Evolutionary conservation across 176 grass and related monocot species (phyloP).

Genomic region (Olyra latifolia): DNA sequence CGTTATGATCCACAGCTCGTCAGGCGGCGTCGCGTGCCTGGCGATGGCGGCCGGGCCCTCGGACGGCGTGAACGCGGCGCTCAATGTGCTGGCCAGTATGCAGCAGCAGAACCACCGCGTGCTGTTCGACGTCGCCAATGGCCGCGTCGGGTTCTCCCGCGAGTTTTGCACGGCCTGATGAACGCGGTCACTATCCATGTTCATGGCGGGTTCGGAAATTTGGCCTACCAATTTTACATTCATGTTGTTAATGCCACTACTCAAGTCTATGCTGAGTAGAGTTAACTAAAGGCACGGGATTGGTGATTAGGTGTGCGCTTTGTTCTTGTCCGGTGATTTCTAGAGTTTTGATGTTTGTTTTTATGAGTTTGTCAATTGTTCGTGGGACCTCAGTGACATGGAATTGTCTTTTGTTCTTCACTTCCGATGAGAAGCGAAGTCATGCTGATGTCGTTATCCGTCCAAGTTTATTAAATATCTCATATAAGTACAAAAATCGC

Average conservation of each 20-base stretch:
- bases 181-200: background rate
- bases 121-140: slow-evolving; percentile 66
- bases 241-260: background rate
- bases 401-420: background rate
- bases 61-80: slow-evolving; percentile 52
- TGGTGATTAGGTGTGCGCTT: background rate
- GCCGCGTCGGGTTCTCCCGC: slow-evolving; percentile 66
- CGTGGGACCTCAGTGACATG: background rate
- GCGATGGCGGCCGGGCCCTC: slow-evolving; percentile 64
- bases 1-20: slow-evolving; percentile 71
- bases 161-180: slow-evolving; percentile 52
- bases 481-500: too few relatives aligned
- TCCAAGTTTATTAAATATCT: too few relatives aligned
- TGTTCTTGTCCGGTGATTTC: background rate
- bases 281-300: background rate
- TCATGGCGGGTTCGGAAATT: background rate
- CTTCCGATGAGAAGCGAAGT: background rate
- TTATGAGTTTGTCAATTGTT: background rate
- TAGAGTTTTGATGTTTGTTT: background rate
- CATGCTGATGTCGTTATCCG: too few relatives aligned
- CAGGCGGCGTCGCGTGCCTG: slow-evolving; percentile 57
- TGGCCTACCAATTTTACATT: too few relatives aligned
- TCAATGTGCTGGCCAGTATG: slow-evolving; percentile 87
- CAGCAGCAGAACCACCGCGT: slow-evolving; percentile 91
- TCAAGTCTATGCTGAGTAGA: background rate